phyloP scores from a whole-genome alignment of 1,284 basidiomycete genomes.

The Uromyces viciae-fabae region DNA sequence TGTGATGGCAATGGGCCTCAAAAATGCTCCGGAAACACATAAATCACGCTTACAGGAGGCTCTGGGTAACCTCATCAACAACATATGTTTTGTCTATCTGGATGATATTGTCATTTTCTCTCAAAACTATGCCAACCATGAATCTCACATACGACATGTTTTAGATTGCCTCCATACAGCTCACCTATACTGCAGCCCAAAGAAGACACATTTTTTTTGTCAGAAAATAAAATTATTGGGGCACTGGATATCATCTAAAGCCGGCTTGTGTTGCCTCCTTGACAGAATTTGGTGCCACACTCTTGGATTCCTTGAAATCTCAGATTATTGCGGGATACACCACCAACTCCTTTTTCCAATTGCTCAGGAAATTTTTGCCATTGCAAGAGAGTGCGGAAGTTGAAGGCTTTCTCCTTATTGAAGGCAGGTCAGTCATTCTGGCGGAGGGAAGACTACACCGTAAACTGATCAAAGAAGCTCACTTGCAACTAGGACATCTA shows the following conservation, averaged over 20 bases:
- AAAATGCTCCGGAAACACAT: constrained; percentile 56
- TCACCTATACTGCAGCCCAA: constrained; percentile 32
- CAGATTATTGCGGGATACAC: constrained; percentile 53
- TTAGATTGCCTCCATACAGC: neutral
- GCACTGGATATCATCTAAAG: constrained; percentile 5
- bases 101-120: constrained; percentile 60
- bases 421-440: constrained; percentile 54
- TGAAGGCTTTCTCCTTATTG: constrained; percentile 54
- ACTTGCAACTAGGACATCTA: constrained; percentile 56
- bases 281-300: neutral
- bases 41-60: constrained; percentile 46
- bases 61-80: constrained; percentile 54
- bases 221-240: neutral
- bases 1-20: constrained; percentile 57
- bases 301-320: constrained; percentile 46
- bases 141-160: neutral
- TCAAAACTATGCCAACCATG: constrained; percentile 55
- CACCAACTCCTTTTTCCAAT: constrained; percentile 51
- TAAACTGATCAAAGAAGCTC: constrained; percentile 51
- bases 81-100: constrained; percentile 57
- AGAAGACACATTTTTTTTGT: too few relatives aligned
- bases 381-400: neutral
- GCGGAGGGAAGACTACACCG: constrained; percentile 46
- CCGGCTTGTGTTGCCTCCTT: neutral
- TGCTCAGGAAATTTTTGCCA: constrained; percentile 46